These are phyloP conservation scores for Collybia nuda DNA, from an alignment of 768 basidiomycete genomes.

Conservation along the genomic window DNA sequence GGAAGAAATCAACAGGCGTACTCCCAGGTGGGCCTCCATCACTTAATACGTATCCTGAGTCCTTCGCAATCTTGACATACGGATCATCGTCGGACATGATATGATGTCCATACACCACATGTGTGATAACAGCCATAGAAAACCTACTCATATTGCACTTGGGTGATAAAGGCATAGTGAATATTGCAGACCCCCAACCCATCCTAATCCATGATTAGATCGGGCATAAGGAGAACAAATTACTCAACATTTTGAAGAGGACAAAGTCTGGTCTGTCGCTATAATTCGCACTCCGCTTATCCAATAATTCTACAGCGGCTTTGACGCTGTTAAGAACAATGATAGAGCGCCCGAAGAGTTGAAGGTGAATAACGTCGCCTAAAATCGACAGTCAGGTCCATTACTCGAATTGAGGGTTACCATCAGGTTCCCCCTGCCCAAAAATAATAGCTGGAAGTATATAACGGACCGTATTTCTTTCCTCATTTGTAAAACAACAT, in stretches of 20 bases:
- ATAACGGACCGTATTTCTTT: constrained; percentile 28
- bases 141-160: constrained; percentile 6
- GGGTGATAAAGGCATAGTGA: no score
- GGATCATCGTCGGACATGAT: constrained; percentile 13
- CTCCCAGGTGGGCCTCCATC: constrained; percentile 8
- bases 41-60: constrained; percentile 1
- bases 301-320: constrained; percentile 21
- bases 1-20: constrained; percentile 15
- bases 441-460: constrained; percentile 13
- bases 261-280: constrained; percentile 9
- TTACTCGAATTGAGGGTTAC: constrained; percentile 9
- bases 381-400: not conserved
- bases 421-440: constrained; percentile 27
- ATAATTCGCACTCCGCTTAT: constrained; percentile 11
- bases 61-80: constrained; percentile 8
- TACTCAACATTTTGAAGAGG: constrained; percentile 8
- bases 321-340: constrained; percentile 18
- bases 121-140: constrained; percentile 11
- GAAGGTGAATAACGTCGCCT: constrained; percentile 20
- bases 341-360: constrained; percentile 20
- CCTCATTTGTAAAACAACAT: constrained; percentile 14
- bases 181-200: constrained; percentile 3
- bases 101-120: constrained; percentile 15
- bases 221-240: not conserved
- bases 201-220: constrained; percentile 1